Percentiles rank a stretch among this genome's conserved stretches.
Evolutionary conservation across 2,329 filamentous ascomycete genomes (phyloP).

Genomic region (Calonectria pauciramosa): DNA sequence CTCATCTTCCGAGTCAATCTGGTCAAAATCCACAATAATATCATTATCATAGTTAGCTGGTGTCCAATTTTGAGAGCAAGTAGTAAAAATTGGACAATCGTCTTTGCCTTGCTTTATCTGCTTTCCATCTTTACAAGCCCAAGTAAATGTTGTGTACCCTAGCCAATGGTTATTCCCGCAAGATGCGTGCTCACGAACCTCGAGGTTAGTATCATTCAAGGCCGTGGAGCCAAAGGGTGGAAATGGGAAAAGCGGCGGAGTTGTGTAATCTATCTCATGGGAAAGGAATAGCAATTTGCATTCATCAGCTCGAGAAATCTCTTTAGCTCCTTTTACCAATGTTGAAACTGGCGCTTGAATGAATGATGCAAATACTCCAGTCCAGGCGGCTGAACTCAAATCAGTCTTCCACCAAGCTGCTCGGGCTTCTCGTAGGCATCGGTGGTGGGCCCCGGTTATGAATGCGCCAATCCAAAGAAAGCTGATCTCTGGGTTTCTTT

Average conservation of each 20-base stretch:
- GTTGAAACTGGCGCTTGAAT: slow-evolving; percentile 24
- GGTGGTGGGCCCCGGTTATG: slow-evolving; percentile 26
- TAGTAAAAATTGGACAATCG: neutral
- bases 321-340: accelerated
- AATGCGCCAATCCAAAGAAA: slow-evolving; percentile 40
- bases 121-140: slow-evolving; percentile 16
- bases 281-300: slow-evolving; percentile 34
- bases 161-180: slow-evolving; percentile 25
- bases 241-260: slow-evolving; percentile 35
- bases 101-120: neutral
- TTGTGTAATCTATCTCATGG: slow-evolving; percentile 23
- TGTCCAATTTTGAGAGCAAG: neutral
- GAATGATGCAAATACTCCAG: slow-evolving; percentile 31
- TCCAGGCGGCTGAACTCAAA: slow-evolving; percentile 34
- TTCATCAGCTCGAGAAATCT: slow-evolving; percentile 38
- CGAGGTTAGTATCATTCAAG: slow-evolving; percentile 31
- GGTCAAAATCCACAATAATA: slow-evolving; percentile 21
- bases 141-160: slow-evolving; percentile 15
- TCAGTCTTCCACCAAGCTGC: slow-evolving; percentile 33
- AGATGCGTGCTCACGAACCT: slow-evolving; percentile 31
- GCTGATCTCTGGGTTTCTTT: slow-evolving; percentile 33
- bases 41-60: neutral
- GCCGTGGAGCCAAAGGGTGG: slow-evolving; percentile 33
- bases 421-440: slow-evolving; percentile 20
- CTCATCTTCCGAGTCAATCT: slow-evolving; percentile 28